phyloP scores from a whole-genome alignment of 2,329 filamentous ascomycete species.

The Colletotrichum lini region DNA sequence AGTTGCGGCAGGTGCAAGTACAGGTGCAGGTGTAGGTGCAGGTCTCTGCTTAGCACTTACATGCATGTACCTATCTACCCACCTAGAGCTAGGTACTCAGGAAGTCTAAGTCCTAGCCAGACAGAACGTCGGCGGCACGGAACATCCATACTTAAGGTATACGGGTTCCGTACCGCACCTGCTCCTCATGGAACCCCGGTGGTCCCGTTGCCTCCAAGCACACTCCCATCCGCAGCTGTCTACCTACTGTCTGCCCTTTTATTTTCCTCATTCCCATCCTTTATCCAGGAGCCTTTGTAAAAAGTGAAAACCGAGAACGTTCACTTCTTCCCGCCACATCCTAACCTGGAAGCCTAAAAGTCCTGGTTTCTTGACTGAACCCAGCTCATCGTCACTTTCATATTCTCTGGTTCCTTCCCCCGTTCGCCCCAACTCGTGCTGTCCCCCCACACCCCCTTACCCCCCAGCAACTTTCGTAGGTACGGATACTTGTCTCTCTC shows the following conservation, averaged over 20 bases:
- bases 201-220: slow-evolving; percentile 6
- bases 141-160: slow-evolving; percentile 11
- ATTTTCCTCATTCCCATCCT: slow-evolving; percentile 1
- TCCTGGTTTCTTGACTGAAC: slow-evolving; percentile 13
- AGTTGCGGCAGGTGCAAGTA: neutral
- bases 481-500: slow-evolving; percentile 7
- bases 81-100: neutral
- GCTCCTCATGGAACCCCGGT: too few species aligned
- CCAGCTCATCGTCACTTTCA: slow-evolving; percentile 29
- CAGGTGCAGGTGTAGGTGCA: neutral
- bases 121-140: slow-evolving; percentile 9
- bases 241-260: slow-evolving; percentile 1
- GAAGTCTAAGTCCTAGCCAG: neutral
- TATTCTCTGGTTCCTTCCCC: slow-evolving; percentile 18
- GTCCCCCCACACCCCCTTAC: slow-evolving; percentile 29
- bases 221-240: neutral
- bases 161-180: too few species aligned
- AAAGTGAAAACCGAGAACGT: slow-evolving; percentile 8
- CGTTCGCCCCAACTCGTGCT: slow-evolving; percentile 41
- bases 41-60: neutral
- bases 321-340: neutral
- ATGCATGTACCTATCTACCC: too few species aligned
- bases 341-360: slow-evolving; percentile 5
- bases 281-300: neutral
- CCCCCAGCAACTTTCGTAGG: slow-evolving; percentile 17